Percentiles rank a stretch among this genome's conserved stretches.
phyloP scores from a whole-genome alignment of 1,139 yeast genomes.

The Suhomyces choctaworum region DNA sequence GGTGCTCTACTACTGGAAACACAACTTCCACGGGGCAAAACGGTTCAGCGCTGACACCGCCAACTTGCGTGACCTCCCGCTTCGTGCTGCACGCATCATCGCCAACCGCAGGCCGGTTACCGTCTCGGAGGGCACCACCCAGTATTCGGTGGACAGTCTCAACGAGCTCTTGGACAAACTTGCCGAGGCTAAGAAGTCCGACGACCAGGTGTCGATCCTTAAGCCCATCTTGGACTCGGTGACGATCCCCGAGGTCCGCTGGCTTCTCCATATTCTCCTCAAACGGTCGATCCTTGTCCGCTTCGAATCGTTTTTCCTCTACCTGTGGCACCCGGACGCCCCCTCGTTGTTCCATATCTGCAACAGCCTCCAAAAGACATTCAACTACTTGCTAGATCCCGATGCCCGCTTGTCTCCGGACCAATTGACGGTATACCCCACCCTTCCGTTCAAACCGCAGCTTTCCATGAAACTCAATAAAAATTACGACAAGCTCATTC shows the following conservation, averaged over 20 bases:
- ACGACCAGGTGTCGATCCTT: conserved; percentile 44
- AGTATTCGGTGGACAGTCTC: conserved; percentile 52
- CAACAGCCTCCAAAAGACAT: conserved; percentile 61
- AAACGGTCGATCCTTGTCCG: conserved; percentile 58
- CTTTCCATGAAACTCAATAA: conserved; percentile 55
- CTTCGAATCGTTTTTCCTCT: conserved; percentile 60
- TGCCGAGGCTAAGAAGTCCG: conserved; percentile 37
- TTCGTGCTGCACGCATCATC: conserved; percentile 33
- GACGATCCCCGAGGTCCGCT: conserved; percentile 65
- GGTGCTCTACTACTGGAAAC: conserved; percentile 43
- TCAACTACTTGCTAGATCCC: conserved; percentile 59
- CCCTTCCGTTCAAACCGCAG: conserved; percentile 70
- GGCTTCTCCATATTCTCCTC: conserved; percentile 67
- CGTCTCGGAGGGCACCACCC: background rate
- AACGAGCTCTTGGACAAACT: conserved; percentile 54
- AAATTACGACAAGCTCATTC: conserved; percentile 50
- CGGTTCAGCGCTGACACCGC: conserved; percentile 31
- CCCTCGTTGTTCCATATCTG: conserved; percentile 62
- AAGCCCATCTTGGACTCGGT: conserved; percentile 53
- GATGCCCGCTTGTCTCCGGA: conserved; percentile 38
- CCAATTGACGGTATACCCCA: conserved; percentile 49
- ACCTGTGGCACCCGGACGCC: conserved; percentile 84
- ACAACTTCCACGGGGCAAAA: conserved; percentile 31
- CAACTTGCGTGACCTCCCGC: conserved; percentile 44
- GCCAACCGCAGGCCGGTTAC: conserved; percentile 41